Evolutionary conservation across 192 early-diverging fungal species (phyloP).

Genomic region (Podochytrium sp.): DNA sequence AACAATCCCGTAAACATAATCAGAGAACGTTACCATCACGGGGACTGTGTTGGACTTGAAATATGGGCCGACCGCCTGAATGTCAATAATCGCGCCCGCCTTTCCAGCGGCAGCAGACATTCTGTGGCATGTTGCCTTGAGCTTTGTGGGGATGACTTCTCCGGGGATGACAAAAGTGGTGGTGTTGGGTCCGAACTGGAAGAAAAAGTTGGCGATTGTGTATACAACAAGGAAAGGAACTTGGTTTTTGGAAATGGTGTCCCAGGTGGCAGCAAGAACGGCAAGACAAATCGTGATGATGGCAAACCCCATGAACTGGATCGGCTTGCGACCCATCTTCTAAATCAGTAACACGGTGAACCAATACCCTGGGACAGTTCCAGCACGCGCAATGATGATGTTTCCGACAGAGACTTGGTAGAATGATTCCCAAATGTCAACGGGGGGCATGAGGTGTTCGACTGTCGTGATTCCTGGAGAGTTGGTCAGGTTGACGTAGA

Average conservation of each 20-base stretch:
- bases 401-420: slow-evolving; percentile 72
- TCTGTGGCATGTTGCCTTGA: slow-evolving; percentile 77
- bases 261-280: slow-evolving; percentile 42
- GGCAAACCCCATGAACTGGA: slow-evolving; percentile 88
- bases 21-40: slow-evolving; percentile 36
- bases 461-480: slow-evolving; percentile 21
- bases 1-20: slow-evolving; percentile 62
- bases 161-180: slow-evolving; percentile 85
- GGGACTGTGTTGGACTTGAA: slow-evolving; percentile 27
- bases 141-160: slow-evolving; percentile 72
- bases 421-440: slow-evolving; percentile 48
- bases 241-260: slow-evolving; percentile 16
- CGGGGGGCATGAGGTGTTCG: slow-evolving; percentile 47
- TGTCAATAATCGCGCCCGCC: slow-evolving; percentile 71
- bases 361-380: slow-evolving; percentile 91
- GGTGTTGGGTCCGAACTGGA: slow-evolving; percentile 94
- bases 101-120: slow-evolving; percentile 80
- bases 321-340: slow-evolving; percentile 82
- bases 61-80: slow-evolving; percentile 48
- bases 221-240: slow-evolving; percentile 50
- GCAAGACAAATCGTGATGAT: slow-evolving; percentile 77
- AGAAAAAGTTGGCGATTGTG: slow-evolving; percentile 62
- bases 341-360: slow-evolving; percentile 91
- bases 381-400: slow-evolving; percentile 78
- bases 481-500: not conserved